Evolutionary conservation across 495 filamentous ascomycete species (phyloP).

Genomic region (Hyaloscypha variabilis): DNA sequence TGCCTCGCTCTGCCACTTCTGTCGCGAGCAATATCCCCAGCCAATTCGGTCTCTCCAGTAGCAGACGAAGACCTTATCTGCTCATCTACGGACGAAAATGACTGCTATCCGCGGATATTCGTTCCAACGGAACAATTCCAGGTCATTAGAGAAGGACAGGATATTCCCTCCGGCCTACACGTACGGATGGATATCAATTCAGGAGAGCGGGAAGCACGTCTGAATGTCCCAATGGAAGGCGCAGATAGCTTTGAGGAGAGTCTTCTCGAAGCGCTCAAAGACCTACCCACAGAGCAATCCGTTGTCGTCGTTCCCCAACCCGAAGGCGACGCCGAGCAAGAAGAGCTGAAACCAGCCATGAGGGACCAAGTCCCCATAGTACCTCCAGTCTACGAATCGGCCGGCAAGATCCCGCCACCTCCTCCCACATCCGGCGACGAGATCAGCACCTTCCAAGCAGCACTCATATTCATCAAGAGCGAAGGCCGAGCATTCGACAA

Average conservation of each 20-base stretch:
- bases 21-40: slow-evolving; percentile 10
- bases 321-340: slow-evolving; percentile 31
- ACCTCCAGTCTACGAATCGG: slow-evolving; percentile 50
- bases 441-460: slow-evolving; percentile 27
- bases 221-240: slow-evolving; percentile 53
- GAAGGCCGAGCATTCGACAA: slow-evolving; percentile 27
- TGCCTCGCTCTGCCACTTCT: slow-evolving; percentile 21
- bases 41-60: slow-evolving; percentile 11
- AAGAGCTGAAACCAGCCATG: slow-evolving; percentile 25
- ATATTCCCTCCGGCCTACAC: slow-evolving; percentile 64
- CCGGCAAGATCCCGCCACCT: slow-evolving; percentile 52
- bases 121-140: slow-evolving; percentile 64
- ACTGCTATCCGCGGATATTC: slow-evolving; percentile 68
- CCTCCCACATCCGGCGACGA: slow-evolving; percentile 20
- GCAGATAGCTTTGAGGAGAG: slow-evolving; percentile 36
- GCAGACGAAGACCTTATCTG: slow-evolving; percentile 58
- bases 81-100: slow-evolving; percentile 55
- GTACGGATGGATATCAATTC: slow-evolving; percentile 64
- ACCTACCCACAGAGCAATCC: slow-evolving; percentile 48
- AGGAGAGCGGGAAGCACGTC: slow-evolving; percentile 63
- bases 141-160: slow-evolving; percentile 61
- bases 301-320: slow-evolving; percentile 47
- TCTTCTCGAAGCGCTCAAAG: slow-evolving; percentile 27
- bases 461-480: slow-evolving; percentile 22
- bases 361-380: slow-evolving; percentile 35